A percentile compares a stretch with the other conserved stretches of the same genome.
Evolutionary conservation across 2,329 filamentous ascomycete genomes (phyloP).

Genomic region (Colletotrichum sp.): DNA sequence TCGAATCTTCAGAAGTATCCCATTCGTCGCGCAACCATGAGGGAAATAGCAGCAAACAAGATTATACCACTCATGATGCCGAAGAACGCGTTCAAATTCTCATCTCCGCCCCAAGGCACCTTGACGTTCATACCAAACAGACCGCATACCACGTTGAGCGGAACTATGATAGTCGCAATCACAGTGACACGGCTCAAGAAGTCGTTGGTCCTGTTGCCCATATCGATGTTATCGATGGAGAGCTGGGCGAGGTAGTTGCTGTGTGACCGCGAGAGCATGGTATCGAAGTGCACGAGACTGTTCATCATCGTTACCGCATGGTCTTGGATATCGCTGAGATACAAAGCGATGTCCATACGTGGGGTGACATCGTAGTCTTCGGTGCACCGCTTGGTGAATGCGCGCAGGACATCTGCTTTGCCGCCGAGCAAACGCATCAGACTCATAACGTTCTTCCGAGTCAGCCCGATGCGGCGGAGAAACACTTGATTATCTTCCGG

Average conservation of each 20-base stretch:
- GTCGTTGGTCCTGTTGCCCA: slow-evolving; percentile 86
- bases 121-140: slow-evolving; percentile 86
- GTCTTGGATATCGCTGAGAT: slow-evolving; percentile 96
- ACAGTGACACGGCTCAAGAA: slow-evolving; percentile 95
- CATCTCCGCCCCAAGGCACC: slow-evolving; percentile 66
- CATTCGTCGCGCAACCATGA: slow-evolving; percentile 29
- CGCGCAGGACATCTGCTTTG: slow-evolving; percentile 95
- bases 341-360: slow-evolving; percentile 94
- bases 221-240: slow-evolving; percentile 86
- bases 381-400: slow-evolving; percentile 98
- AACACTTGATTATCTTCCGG: slow-evolving; percentile 89
- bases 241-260: slow-evolving; percentile 96
- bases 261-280: slow-evolving; percentile 93
- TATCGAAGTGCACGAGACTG: slow-evolving; percentile 93
- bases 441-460: slow-evolving; percentile 93
- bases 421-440: slow-evolving; percentile 91
- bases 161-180: slow-evolving; percentile 90
- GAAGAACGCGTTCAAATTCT: slow-evolving; percentile 60
- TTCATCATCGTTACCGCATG: slow-evolving; percentile 99
- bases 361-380: slow-evolving; percentile 95
- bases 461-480: slow-evolving; percentile 85
- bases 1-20: neutral
- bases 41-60: slow-evolving; percentile 50
- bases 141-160: slow-evolving; percentile 89
- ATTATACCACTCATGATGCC: slow-evolving; percentile 57